Percentiles rank a stretch among this genome's conserved stretches.
Conservation (phyloP, 83 land plant species). For the Picea engelmannii region DNA sequence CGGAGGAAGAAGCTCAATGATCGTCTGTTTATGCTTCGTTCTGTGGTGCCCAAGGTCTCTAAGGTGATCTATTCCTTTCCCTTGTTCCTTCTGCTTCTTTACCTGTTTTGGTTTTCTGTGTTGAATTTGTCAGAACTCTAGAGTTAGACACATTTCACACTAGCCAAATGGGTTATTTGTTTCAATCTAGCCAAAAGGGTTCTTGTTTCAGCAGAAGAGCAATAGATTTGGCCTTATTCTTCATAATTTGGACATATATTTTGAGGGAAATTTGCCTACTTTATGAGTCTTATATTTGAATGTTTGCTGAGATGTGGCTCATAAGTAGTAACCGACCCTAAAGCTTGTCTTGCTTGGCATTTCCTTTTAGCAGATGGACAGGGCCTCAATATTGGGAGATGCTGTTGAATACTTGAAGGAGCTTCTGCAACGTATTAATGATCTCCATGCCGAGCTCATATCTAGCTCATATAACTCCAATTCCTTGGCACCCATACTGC, state of each 20-base stretch:
- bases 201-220: background rate
- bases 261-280: background rate
- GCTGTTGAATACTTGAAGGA: slow-evolving; percentile 13
- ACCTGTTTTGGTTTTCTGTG: no score
- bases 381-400: slow-evolving; percentile 9
- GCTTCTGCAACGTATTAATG: slow-evolving; percentile 10
- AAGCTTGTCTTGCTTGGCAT: background rate
- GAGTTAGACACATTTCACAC: no score
- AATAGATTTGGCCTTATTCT: background rate
- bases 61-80: slow-evolving; percentile 30
- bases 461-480: background rate
- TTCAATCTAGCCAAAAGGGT: no score
- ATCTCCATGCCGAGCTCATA: background rate
- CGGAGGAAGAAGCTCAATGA: slow-evolving; percentile 67
- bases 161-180: no score
- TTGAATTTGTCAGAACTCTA: no score
- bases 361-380: slow-evolving; percentile 1
- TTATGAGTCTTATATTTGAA: background rate
- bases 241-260: background rate
- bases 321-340: background rate
- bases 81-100: no score
- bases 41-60: slow-evolving; percentile 72
- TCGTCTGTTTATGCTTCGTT: slow-evolving; percentile 68
- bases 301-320: background rate
- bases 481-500: background rate